Evolutionary conservation across 164 flowering plant genomes (phyloP), one percentile per base, ranked within the genome.

Genomic region (Buxus sempervirens): DNA sequence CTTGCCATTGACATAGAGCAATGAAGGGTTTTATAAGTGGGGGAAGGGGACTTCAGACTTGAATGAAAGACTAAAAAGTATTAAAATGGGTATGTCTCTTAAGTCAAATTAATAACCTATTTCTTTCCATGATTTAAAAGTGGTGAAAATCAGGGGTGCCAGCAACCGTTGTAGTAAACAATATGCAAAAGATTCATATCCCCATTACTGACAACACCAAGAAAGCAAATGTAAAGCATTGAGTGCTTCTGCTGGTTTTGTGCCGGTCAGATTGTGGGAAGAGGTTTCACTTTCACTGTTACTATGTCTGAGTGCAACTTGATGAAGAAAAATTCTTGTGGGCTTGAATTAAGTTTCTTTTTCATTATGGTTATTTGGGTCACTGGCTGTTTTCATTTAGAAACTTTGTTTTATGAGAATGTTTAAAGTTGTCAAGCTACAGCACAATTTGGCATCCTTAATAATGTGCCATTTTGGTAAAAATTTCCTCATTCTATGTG

Each of bases 201-300:
- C n/a, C n/a, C n/a, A n/a, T n/a, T n/a, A n/a, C n/a, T n/a, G n/a
- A n/a, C n/a, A n/a, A n/a, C n/a, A n/a, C n/a, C n/a, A n/a, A n/a
- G n/a, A n/a, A n/a, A n/a, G n/a, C n/a, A n/a, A n/a, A n/a, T n/a
- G n/a, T n/a, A n/a, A n/a, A n/a, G n/a, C n/a, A n/a, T 85, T 12
- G 89, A 85, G 63, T 81, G 84, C 74, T 87, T 73, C 73, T 81
- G 80, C 3, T 85, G 85, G 91, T 85, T 41, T 67, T 85, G 87
- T 76, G 87, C 82, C 27, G 89, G 89, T 42, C 86, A 85, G 77
- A 80, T 87, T 20, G 76, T 81, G 1, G 89, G 89, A 18, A 63
- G 89, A 28, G 91, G 91, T 51, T 84, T 84, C 64, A 81, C 86
- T 1, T 63, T 86, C 70, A 82, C 84, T 21, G 83, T 62, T 81